These are phyloP conservation scores for Coemansia asiatica DNA, from an alignment of 192 early-diverging fungal species.

Conservation along the genomic window DNA sequence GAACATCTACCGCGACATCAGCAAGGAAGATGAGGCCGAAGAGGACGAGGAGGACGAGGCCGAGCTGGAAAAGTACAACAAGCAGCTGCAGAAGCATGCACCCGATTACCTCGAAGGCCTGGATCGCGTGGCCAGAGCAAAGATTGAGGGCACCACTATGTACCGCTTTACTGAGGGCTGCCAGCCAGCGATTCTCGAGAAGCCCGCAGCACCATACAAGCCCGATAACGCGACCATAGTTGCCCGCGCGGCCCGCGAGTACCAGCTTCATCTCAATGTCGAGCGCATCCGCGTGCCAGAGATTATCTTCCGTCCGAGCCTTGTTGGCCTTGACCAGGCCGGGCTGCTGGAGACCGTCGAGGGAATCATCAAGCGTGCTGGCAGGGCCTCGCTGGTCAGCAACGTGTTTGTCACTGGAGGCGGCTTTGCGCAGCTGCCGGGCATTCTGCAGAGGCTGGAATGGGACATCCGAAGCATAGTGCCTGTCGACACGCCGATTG, in stretches of 20 bases:
- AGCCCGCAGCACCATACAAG: constrained; percentile 57
- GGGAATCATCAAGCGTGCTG: constrained; percentile 57
- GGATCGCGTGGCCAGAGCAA: constrained; percentile 64
- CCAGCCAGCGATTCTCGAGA: constrained; percentile 51
- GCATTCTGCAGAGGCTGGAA: constrained; percentile 65
- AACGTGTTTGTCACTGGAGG: constrained; percentile 82
- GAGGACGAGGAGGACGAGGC: constrained; percentile 75
- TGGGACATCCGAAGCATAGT: constrained; percentile 63
- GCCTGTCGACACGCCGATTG: constrained; percentile 59
- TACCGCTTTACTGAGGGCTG: constrained; percentile 70
- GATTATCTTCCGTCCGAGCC: constrained; percentile 83
- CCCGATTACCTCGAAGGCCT: constrained; percentile 73
- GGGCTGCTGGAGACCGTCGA: constrained; percentile 79
- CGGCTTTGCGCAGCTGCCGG: constrained; percentile 60
- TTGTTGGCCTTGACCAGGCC: constrained; percentile 85
- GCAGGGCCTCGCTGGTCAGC: constrained; percentile 31
- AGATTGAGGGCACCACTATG: constrained; percentile 69
- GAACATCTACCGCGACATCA: constrained; percentile 89
- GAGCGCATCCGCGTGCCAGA: constrained; percentile 89
- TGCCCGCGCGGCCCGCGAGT: constrained; percentile 56
- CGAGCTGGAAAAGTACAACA: constrained; percentile 69
- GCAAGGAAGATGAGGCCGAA: constrained; percentile 79
- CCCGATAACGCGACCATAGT: constrained; percentile 47
- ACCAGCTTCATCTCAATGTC: constrained; percentile 89
- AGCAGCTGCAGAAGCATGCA: constrained; percentile 69